Base-by-base conservation (phyloP, 1,139 yeast species). In the Yarrowia galli region DNA sequence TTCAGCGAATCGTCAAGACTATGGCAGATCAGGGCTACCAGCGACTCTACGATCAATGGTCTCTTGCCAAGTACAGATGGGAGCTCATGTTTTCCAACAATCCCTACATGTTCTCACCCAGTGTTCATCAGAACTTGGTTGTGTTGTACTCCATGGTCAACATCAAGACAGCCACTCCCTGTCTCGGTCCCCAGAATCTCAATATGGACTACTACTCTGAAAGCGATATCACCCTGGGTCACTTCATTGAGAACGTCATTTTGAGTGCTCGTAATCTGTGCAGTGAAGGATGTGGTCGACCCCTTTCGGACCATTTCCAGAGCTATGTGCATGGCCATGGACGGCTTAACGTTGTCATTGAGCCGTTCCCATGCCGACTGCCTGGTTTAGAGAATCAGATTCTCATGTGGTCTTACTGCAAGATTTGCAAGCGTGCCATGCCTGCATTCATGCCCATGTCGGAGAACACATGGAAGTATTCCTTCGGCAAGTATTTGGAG, bases 401-500 rank as follows among this genome's bases (percentile, higher is more conserved):
- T 65, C 81, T 92, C 64, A 89, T 93, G 83, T 96, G 99, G 99
- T 91, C 97, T 76, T 87, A 85, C 71, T 96, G 99, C 78, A 91
- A 89, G 69, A 83, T 82, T 67, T 96, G 99, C 76, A 85, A 87
- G 22, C 84, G 83, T 60, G 83, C 89, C 0, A 88, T 97, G 3
- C 96, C 98, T 0, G 66, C 56, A 12, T 87, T 91, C 16, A 80
- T 88, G 28, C 91, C 92, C n/a, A 87, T 96, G 89, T 89, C 91
- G 73, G 95, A 92, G 67, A 89, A 89, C 36, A 88, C 98, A 0
- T 93, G 96, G 88, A 92, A 89, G 74, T 88, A 89, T 71, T 93
- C 98, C 0, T 87, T 96, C 76, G 99, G 99, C 0, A 96, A 95
- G 75, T 96, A 91, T 74, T 81, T 96, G 58, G 98, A 96, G 78